Conservation (phyloP, 1,284 basidiomycete genomes). For the Leccinum subrobustum region DNA sequence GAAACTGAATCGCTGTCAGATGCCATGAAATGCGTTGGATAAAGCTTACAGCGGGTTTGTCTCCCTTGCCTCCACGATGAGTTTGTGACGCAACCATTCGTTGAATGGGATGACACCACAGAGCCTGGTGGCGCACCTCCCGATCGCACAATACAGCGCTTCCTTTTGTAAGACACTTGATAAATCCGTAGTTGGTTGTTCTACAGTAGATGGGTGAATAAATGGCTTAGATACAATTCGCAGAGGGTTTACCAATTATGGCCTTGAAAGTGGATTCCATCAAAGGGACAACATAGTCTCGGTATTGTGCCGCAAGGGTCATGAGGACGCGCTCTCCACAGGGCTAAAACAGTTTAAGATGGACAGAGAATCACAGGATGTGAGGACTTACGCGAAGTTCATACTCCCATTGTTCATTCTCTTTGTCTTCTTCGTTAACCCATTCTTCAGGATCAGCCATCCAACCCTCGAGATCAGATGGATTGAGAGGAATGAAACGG, state of each 20-base stretch:
- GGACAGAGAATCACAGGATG: slow-evolving; percentile 4
- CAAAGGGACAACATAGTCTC: slow-evolving; percentile 71
- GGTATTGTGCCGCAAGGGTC: slow-evolving; percentile 74
- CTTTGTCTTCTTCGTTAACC: slow-evolving; percentile 82
- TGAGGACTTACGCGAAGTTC: slow-evolving; percentile 65
- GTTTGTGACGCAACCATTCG: slow-evolving; percentile 60
- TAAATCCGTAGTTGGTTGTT: slow-evolving; percentile 55
- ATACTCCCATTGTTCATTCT: slow-evolving; percentile 86
- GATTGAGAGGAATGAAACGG: slow-evolving; percentile 79
- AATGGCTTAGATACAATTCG: neutral
- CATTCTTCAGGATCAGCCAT: slow-evolving; percentile 87
- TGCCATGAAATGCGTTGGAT: neutral
- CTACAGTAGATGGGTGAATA: slow-evolving; percentile 34
- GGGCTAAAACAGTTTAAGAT: slow-evolving; percentile 49
- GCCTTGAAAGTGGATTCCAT: slow-evolving; percentile 58
- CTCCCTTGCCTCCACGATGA: slow-evolving; percentile 57
- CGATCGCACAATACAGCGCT: slow-evolving; percentile 85
- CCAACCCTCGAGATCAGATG: slow-evolving; percentile 77
- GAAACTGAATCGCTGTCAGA: slow-evolving; percentile 50
- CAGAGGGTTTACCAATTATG: slow-evolving; percentile 46
- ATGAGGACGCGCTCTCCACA: slow-evolving; percentile 87
- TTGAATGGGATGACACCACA: slow-evolving; percentile 64
- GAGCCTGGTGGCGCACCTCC: slow-evolving; percentile 74
- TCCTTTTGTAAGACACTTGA: slow-evolving; percentile 76
- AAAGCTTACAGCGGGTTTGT: slow-evolving; percentile 53